These are phyloP conservation scores for Vigna hirtella DNA, from an alignment of 306 rosid genomes.

Conservation along the genomic window DNA sequence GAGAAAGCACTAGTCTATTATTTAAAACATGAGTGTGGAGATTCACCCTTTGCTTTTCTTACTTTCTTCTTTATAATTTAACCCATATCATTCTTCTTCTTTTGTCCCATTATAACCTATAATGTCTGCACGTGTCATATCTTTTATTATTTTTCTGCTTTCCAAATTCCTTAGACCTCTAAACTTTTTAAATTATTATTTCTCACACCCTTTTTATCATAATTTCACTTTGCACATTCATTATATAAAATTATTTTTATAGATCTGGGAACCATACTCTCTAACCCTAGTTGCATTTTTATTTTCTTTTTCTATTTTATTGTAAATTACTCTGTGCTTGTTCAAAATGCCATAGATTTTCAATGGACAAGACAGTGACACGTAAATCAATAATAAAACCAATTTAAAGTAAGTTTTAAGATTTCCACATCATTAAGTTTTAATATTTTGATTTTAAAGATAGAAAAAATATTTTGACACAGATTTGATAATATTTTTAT, in stretches of 20 bases:
- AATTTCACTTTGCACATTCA: background rate
- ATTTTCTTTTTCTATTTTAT: background rate
- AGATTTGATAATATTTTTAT: no score
- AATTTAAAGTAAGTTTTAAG: background rate
- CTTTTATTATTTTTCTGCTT: background rate
- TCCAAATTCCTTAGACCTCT: background rate
- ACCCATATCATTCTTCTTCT: constrained; percentile 28
- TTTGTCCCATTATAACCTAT: constrained; percentile 9
- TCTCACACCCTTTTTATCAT: background rate
- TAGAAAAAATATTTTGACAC: background rate
- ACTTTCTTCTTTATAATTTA: constrained; percentile 17
- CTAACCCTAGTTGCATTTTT: background rate
- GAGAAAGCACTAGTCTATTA: constrained; percentile 13
- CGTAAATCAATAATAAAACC: background rate
- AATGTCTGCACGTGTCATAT: constrained; percentile 7
- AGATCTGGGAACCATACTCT: background rate
- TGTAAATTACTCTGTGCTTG: background rate
- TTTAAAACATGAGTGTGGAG: background rate
- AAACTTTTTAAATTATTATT: background rate
- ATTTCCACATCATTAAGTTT: background rate
- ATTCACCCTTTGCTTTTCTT: constrained; percentile 30
- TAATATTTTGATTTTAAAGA: background rate
- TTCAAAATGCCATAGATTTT: background rate
- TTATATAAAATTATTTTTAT: background rate
- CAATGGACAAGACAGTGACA: background rate